Base-by-base conservation (phyloP, 345 rosid genomes). In the Acer saccharum region DNA sequence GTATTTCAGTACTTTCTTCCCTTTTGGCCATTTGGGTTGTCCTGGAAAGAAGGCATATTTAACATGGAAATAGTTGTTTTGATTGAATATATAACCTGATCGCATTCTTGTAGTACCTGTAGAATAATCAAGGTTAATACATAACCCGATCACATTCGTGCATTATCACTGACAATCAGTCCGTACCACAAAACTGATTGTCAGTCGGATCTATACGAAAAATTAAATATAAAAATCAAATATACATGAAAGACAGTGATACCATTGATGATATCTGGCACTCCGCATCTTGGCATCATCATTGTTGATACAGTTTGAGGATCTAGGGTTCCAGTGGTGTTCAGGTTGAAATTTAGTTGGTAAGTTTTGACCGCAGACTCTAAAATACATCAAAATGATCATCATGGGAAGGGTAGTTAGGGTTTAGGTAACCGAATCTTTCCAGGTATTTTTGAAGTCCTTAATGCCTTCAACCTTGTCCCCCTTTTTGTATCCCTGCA, bases 211-310 rank as follows among this genome's bases (percentile, higher is more conserved):
- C 39, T 35, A 35, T 5, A 35, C 6, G 3, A 35, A 35, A 35
- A 35, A 35, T 0, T 32, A 3, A 32, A 3, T 32, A 35, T 4
- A 4, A 35, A 35, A 35, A 35, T 35, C 39, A 35, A 35, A 35
- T 35, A 4, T 35, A 35, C 39, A 35, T 35, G 39, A 35, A 35
- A 4, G 39, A 35, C 5, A 35, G 39, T 35, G 6, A 35, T 35
- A 29, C 50, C 70, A 23, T 16, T 74, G 41, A 72, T 68, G 21
- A 72, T 65, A 71, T 80, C 81, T 10, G 83, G 68, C 66, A 64
- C 48, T 3, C 81, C 79, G 13, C 83, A 83, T 27, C 81, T 10
- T 3, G 75, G 86, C 52, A n/a, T 65, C 76, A 67, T 69, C 72
- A 83, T 80, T 18, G 43, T 29, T 50, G 62, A 18, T 7, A 10